Percentiles rank a stretch among this genome's conserved stretches.
Conservation (phyloP, 2,329 filamentous ascomycete genomes). For the Nannizziopsis barbatae region DNA sequence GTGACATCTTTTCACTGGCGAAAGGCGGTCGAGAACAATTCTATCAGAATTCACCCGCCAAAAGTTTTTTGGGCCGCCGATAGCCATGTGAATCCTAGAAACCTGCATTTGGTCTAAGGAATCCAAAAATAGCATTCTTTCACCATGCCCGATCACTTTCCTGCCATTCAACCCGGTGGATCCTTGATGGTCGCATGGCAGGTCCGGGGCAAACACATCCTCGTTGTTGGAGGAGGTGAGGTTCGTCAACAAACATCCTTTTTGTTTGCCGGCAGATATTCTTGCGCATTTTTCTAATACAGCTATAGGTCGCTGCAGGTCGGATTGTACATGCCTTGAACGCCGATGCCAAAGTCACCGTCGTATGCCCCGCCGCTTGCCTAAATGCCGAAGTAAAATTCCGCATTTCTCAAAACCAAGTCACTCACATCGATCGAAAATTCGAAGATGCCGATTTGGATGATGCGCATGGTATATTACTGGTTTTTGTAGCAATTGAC, state of each 20-base stretch:
- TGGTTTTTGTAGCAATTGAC: constrained; percentile 90
- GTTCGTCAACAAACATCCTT: constrained; percentile 45
- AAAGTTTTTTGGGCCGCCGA: not conserved
- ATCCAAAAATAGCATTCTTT: not conserved
- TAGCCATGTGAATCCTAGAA: not conserved
- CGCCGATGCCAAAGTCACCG: constrained; percentile 79
- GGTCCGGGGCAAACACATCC: constrained; percentile 71
- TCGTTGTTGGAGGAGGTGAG: constrained; percentile 94
- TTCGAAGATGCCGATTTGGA: constrained; percentile 85
- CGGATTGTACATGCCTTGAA: constrained; percentile 91
- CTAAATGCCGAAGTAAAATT: constrained; percentile 81
- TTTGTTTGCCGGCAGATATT: not conserved
- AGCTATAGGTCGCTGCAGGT: constrained; percentile 72
- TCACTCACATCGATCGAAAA: constrained; percentile 67
- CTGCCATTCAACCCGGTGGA: constrained; percentile 75
- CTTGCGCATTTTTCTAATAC: not conserved
- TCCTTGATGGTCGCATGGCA: constrained; percentile 96
- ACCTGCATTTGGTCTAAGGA: not conserved
- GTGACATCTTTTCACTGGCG: not conserved
- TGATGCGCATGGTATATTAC: constrained; percentile 42
- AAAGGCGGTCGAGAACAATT: not conserved
- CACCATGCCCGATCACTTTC: constrained; percentile 44
- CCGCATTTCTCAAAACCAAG: constrained; percentile 62
- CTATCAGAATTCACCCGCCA: not conserved
- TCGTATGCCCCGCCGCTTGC: constrained; percentile 67